These are phyloP conservation scores for Fistulinella cinereoalba DNA, from an alignment of 1,284 basidiomycete species.

Conservation along the genomic window DNA sequence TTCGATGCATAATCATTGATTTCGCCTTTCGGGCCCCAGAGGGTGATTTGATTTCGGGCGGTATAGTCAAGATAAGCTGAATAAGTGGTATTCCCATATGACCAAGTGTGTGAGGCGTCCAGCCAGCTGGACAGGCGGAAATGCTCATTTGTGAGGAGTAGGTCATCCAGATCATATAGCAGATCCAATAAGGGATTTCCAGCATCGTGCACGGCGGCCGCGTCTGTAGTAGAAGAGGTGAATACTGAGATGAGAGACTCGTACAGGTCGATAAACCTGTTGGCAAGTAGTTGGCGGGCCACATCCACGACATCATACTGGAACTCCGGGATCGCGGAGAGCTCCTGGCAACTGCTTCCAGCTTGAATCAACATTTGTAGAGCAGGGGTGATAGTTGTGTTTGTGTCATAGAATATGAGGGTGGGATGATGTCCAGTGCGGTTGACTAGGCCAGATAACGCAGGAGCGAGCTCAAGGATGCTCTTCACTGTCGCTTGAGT, in stretches of 20 bases:
- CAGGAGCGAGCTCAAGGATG: slow-evolving; percentile 38
- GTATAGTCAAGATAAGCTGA: slow-evolving; percentile 39
- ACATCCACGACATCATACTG: slow-evolving; percentile 43
- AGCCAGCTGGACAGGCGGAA: slow-evolving; percentile 42
- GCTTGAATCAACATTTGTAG: slow-evolving; percentile 37
- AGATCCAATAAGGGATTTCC: slow-evolving; percentile 32
- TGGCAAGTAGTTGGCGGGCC: slow-evolving; percentile 41
- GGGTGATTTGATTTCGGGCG: slow-evolving; percentile 44
- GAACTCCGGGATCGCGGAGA: slow-evolving; percentile 37
- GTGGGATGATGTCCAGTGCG: slow-evolving; percentile 36
- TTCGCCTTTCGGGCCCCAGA: slow-evolving; percentile 46
- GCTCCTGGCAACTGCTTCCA: slow-evolving; percentile 12
- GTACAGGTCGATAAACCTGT: slow-evolving; percentile 40
- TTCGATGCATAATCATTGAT: slow-evolving; percentile 46
- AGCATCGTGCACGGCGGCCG: slow-evolving; percentile 20
- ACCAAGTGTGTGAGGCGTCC: slow-evolving; percentile 33
- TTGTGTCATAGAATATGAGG: slow-evolving; percentile 39
- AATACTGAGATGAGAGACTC: slow-evolving; percentile 32
- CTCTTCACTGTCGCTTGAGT: slow-evolving; percentile 42
- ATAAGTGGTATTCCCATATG: slow-evolving; percentile 32
- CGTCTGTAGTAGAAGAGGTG: slow-evolving; percentile 20
- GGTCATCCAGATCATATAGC: slow-evolving; percentile 36
- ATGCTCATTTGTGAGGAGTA: slow-evolving; percentile 36
- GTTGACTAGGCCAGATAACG: slow-evolving; percentile 35
- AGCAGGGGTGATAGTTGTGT: slow-evolving; percentile 38